Evolutionary conservation across 1,284 basidiomycete genomes (phyloP), one percentile per base, ranked within the genome.

Genomic region (Pyrrhoderma noxium): DNA sequence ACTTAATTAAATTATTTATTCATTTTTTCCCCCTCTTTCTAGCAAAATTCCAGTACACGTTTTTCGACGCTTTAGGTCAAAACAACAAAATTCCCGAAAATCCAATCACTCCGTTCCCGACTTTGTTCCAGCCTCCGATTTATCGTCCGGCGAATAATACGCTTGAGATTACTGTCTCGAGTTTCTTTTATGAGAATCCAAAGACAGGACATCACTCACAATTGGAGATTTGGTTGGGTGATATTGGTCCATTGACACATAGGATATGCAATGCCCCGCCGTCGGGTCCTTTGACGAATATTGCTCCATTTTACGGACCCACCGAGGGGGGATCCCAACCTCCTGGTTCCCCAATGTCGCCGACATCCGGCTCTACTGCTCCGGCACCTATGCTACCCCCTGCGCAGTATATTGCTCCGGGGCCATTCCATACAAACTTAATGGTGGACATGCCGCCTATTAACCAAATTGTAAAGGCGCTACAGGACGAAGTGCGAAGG

Each of bases 1-100:
- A n/a, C n/a, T n/a, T n/a, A n/a, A n/a, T n/a, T n/a, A n/a, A n/a
- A n/a, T 37, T 37, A 11, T 9, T 16, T 37, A 11, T 37, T 37
- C 11, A 16, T 16, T 37, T 16, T 9, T 11, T 11, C 9, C 35
- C 35, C 35, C 11, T 37, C 16, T 11, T 37, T 37, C 11, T 56
- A 90, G 88, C 89, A 49, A 90, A 91, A 67, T 93, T 93, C 67
- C 89, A 92, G 64, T 93, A 92, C 65, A 90, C 90, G n/a, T 93
- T 92, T 65, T 93, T 93, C 63, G 91, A 93, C 62, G 89, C 89
- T 4, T 84, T 88, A 64, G 85, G 85, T 16, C 79, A 86, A 60
- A 86, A 82, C 63, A 82, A 76, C 59, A 79, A 69, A 53, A 81
- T 89, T 60, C 86, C 88, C 47, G 80, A 83, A 55, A 71, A 80